A percentile compares a stretch with the other conserved stretches of the same genome.
Conservation (phyloP, 345 rosid species). For the Atalantia buxifolia region DNA sequence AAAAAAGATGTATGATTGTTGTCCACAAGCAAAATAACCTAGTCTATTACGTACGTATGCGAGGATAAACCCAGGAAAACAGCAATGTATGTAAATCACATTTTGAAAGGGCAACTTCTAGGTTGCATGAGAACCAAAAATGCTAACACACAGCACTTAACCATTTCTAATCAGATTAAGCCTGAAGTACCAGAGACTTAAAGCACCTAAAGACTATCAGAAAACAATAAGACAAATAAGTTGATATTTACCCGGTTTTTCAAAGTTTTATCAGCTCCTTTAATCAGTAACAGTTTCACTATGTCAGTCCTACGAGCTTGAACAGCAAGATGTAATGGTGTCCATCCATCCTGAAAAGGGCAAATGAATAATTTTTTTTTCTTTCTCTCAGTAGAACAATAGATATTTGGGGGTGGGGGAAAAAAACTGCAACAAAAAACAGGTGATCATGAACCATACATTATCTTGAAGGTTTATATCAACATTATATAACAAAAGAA, state of each 20-base stretch:
- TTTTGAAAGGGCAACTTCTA: background rate
- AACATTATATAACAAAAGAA: conserved; percentile 71
- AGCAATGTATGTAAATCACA: background rate
- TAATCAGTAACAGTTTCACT: conserved; percentile 71
- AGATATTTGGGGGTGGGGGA: background rate
- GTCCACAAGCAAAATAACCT: background rate
- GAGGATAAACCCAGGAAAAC: background rate
- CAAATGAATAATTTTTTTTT: background rate
- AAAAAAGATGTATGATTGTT: background rate
- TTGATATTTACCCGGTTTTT: conserved; percentile 46
- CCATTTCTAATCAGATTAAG: background rate
- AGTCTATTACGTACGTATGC: background rate
- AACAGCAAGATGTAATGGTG: conserved; percentile 92
- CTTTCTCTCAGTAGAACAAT: background rate
- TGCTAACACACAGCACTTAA: background rate
- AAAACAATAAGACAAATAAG: background rate
- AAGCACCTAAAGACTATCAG: background rate
- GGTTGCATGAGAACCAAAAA: background rate
- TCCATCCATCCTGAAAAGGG: conserved; percentile 85
- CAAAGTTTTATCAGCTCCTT: conserved; percentile 66
- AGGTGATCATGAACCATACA: conserved; percentile 35
- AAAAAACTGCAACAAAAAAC: background rate
- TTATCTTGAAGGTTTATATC: conserved; percentile 82
- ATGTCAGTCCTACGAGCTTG: conserved; percentile 77
- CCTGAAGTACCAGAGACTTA: background rate